phyloP scores from a whole-genome alignment of 2,329 filamentous ascomycete species.

The Talaromyces sp. region DNA sequence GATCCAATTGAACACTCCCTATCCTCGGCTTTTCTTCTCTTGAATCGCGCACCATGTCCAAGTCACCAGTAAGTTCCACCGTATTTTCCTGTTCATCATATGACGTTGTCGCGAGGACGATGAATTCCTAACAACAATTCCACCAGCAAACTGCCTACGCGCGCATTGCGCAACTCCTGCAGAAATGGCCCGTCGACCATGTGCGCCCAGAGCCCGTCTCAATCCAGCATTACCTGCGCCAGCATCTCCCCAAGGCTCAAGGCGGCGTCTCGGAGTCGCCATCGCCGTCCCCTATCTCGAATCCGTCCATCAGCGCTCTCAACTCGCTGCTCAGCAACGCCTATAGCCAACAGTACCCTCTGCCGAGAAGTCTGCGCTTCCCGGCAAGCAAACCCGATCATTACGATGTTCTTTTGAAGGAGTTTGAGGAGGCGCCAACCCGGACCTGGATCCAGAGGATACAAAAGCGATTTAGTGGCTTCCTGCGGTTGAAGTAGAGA shows the following conservation, averaged over 20 bases:
- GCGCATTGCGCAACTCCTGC: constrained; percentile 39
- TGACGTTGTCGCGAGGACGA: background rate
- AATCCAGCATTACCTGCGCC: constrained; percentile 38
- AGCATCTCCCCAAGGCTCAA: constrained; percentile 21
- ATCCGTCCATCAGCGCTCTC: constrained; percentile 51
- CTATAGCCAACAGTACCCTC: constrained; percentile 48
- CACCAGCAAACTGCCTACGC: constrained; percentile 14
- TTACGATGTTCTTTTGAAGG: constrained; percentile 48
- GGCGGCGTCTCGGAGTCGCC: constrained; percentile 15
- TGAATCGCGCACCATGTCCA: constrained; percentile 18
- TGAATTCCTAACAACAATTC: constrained; percentile 6
- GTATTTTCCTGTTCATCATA: background rate
- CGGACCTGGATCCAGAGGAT: constrained; percentile 43
- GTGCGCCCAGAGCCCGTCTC: constrained; percentile 42
- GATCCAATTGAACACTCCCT: background rate
- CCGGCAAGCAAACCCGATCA: constrained; percentile 49
- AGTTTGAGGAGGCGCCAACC: constrained; percentile 50
- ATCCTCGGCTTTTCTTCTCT: background rate
- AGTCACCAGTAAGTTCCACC: constrained; percentile 21
- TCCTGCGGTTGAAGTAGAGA: constrained; percentile 40
- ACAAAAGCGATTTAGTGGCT: constrained; percentile 43
- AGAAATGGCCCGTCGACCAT: constrained; percentile 40
- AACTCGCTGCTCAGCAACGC: constrained; percentile 57
- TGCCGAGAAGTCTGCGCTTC: constrained; percentile 42
- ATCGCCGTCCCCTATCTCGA: constrained; percentile 20